Evolutionary conservation across 2,329 filamentous ascomycete genomes (phyloP).

Genomic region (Penicillium digitatum): DNA sequence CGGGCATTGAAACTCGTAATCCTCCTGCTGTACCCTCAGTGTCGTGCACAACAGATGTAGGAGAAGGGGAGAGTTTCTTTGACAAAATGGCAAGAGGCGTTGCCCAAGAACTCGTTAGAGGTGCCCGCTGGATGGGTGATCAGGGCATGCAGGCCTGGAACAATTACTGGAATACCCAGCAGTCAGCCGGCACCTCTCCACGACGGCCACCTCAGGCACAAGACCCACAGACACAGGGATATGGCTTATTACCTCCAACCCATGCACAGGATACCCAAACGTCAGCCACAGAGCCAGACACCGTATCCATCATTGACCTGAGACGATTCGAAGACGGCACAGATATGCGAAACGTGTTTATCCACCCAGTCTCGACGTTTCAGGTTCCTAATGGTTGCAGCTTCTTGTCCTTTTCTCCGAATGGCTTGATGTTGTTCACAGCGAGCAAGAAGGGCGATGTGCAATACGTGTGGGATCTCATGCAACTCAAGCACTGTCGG

Average conservation of each 20-base stretch:
- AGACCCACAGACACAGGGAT: constrained; percentile 31
- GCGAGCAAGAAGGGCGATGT: constrained; percentile 49
- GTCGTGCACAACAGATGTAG: constrained; percentile 45
- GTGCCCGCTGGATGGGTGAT: constrained; percentile 49
- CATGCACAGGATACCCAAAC: constrained; percentile 43
- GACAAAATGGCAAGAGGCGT: constrained; percentile 48
- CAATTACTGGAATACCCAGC: constrained; percentile 49
- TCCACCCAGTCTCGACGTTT: constrained; percentile 44
- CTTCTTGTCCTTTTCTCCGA: constrained; percentile 48
- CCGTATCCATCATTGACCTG: constrained; percentile 47
- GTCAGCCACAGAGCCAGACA: constrained; percentile 40
- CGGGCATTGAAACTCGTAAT: constrained; percentile 42
- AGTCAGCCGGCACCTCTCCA: constrained; percentile 26
- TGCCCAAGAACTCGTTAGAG: constrained; percentile 48
- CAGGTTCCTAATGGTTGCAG: constrained; percentile 49
- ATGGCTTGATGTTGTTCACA: constrained; percentile 46
- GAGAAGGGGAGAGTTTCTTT: constrained; percentile 47
- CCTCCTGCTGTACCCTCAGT: constrained; percentile 42
- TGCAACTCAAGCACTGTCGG: constrained; percentile 46
- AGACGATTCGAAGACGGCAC: constrained; percentile 41
- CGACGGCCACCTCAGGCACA: constrained; percentile 31
- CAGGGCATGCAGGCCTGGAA: constrained; percentile 50
- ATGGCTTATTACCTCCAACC: constrained; percentile 45
- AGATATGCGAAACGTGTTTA: constrained; percentile 33
- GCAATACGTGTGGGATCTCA: constrained; percentile 50